Evolutionary conservation across 1,284 basidiomycete genomes (phyloP), one percentile per base, ranked within the genome.

Genomic region (Melampsora americana): DNA sequence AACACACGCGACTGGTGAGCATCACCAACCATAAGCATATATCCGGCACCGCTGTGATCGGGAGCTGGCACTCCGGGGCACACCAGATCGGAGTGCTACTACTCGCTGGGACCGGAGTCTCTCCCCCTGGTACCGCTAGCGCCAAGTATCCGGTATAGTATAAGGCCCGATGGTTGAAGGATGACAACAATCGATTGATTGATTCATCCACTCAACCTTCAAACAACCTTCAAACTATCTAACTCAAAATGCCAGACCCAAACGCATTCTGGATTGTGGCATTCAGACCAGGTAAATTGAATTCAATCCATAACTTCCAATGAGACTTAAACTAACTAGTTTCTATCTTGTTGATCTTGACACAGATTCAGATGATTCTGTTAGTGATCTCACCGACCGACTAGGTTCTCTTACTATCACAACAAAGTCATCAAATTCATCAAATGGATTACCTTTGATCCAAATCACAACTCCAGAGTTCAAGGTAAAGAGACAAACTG

Each of bases 231-330:
- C 11, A 59, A 18, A 6, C 53, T 11, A 28, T 28, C 53, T 59
- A 4, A 59, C 42, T 44, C 56, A 59, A 30, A 23, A 76, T 76
- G 73, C 73, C 73, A 42, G 66, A 65, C 66, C 66, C 73, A 7
- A 50, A 76, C 66, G 68, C 73, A 16, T 76, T 76, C 61, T 76
- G 73, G 73, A 69, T 76, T 14, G 60, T 76, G 32, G 67, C 73
- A 23, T 76, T 76, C 60, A 61, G 73, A 48, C 73, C 73, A 68
- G 73, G 73, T 76, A 46, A 23, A 42, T 2, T 9, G n/a, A 12
- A 26, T 39, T 64, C 12, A 64, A 1, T n/a, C 56, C 50, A 35
- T 42, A 32, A 30, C 42, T 12, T n/a, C 60, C 39, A 50, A 32
- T 50, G 35, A 56, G 1, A 18, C 39, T 76, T 53, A 11, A 11